Evolutionary conservation across 495 filamentous ascomycete genomes (phyloP).

Genomic region (Lasiosphaeris hirsuta): DNA sequence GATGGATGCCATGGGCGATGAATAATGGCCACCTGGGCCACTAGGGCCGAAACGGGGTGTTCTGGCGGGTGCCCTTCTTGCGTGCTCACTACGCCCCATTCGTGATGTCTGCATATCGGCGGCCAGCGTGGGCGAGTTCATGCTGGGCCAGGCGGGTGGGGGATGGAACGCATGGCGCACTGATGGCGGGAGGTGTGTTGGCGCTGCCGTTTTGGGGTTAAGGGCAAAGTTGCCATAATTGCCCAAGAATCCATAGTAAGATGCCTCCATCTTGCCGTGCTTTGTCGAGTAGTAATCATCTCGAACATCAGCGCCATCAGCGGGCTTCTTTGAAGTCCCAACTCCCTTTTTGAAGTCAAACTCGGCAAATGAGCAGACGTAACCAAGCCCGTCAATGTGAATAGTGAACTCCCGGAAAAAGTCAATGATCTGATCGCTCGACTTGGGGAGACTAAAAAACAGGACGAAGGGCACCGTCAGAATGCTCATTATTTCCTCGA

Average conservation of each 20-base stretch:
- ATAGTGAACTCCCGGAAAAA: constrained; percentile 98
- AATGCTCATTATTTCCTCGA: constrained; percentile 89
- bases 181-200: constrained; percentile 44
- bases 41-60: constrained; percentile 26
- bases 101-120: constrained; percentile 54
- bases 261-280: constrained; percentile 95
- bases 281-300: constrained; percentile 94
- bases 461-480: constrained; percentile 88
- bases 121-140: constrained; percentile 59
- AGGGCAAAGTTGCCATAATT: constrained; percentile 80
- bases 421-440: constrained; percentile 89
- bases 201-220: constrained; percentile 56
- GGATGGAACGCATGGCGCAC: constrained; percentile 66
- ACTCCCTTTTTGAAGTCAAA: constrained; percentile 91
- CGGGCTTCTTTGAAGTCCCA: constrained; percentile 46
- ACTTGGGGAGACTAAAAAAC: constrained; percentile 81
- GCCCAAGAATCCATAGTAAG: constrained; percentile 88
- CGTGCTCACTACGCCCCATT: constrained; percentile 44
- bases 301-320: constrained; percentile 55
- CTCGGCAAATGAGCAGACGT: constrained; percentile 95
- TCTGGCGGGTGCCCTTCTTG: constrained; percentile 22
- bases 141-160: constrained; percentile 72
- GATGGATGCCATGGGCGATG: constrained; percentile 66
- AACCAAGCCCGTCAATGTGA: constrained; percentile 92
- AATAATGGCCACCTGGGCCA: constrained; percentile 34